These are phyloP conservation scores for Leishmania arabica DNA, from an alignment of 208 protist species.

Conservation along the genomic window DNA sequence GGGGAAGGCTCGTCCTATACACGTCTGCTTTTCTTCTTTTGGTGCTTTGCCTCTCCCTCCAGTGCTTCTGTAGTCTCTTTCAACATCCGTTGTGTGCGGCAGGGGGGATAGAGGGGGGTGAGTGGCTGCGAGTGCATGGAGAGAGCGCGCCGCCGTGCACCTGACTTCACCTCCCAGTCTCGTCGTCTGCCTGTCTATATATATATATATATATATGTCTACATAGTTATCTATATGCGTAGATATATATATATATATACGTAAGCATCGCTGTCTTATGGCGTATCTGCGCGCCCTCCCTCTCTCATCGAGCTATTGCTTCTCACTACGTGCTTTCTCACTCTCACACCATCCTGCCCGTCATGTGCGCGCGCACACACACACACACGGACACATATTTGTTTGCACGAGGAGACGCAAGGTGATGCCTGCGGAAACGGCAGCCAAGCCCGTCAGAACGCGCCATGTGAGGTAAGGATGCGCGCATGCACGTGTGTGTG, in stretches of 20 bases:
- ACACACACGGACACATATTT: neutral
- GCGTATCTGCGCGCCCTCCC: neutral
- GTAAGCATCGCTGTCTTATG: no score
- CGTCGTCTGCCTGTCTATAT: neutral
- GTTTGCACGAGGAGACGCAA: neutral
- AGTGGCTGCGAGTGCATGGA: neutral
- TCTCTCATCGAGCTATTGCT: neutral
- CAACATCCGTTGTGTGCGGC: no score
- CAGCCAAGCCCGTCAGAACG: neutral
- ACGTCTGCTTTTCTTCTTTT: no score
- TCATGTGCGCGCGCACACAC: neutral
- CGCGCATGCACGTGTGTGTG: neutral
- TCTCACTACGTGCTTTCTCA: neutral
- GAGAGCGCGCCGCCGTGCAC: neutral
- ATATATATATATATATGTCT: neutral
- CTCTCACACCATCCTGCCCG: neutral
- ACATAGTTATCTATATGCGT: neutral
- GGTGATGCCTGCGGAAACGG: neutral
- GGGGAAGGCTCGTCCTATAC: no score
- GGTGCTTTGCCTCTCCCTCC: no score
- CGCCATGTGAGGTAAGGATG: neutral
- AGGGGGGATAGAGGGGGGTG: no score
- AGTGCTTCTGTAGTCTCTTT: no score
- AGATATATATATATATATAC: neutral
- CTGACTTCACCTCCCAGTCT: neutral